These are phyloP conservation scores for Backusella psychrophila DNA, from an alignment of 192 early-diverging fungal genomes.

Conservation along the genomic window DNA sequence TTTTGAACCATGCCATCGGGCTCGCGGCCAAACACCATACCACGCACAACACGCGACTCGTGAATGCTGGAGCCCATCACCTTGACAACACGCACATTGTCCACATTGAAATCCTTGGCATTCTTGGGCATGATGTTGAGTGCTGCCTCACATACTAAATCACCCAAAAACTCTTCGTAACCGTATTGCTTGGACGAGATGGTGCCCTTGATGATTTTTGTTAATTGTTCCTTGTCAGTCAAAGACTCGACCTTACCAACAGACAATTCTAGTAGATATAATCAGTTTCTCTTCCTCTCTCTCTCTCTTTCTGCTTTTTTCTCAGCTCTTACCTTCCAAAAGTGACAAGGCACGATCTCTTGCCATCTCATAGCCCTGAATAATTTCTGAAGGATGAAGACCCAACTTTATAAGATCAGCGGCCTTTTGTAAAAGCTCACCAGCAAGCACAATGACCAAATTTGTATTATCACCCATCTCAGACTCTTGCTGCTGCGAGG, in stretches of 20 bases:
- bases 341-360: slow-evolving; percentile 77
- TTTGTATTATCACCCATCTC: slow-evolving; percentile 98
- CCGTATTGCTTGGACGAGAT: slow-evolving; percentile 96
- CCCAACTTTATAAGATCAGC: slow-evolving; percentile 93
- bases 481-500: slow-evolving; percentile 95
- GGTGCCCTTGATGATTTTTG: slow-evolving; percentile 74
- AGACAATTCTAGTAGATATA: slow-evolving; percentile 52
- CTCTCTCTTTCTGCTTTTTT: too few species aligned
- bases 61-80: slow-evolving; percentile 89
- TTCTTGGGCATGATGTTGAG: slow-evolving; percentile 89
- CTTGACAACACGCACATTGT: slow-evolving; percentile 95
- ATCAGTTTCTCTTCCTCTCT: neutral
- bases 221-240: slow-evolving; percentile 56
- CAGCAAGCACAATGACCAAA: slow-evolving; percentile 91
- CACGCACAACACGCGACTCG: slow-evolving; percentile 87
- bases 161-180: slow-evolving; percentile 83
- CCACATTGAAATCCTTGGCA: slow-evolving; percentile 88
- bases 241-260: slow-evolving; percentile 61
- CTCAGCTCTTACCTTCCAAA: slow-evolving; percentile 66
- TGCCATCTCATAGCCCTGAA: slow-evolving; percentile 92
- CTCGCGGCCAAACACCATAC: slow-evolving; percentile 96
- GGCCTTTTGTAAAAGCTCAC: slow-evolving; percentile 92
- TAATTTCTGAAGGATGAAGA: slow-evolving; percentile 91
- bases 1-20: slow-evolving; percentile 75
- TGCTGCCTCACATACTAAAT: slow-evolving; percentile 83